Conservation (phyloP, 441 rosid genomes). For the Theobroma grandiflorum region DNA sequence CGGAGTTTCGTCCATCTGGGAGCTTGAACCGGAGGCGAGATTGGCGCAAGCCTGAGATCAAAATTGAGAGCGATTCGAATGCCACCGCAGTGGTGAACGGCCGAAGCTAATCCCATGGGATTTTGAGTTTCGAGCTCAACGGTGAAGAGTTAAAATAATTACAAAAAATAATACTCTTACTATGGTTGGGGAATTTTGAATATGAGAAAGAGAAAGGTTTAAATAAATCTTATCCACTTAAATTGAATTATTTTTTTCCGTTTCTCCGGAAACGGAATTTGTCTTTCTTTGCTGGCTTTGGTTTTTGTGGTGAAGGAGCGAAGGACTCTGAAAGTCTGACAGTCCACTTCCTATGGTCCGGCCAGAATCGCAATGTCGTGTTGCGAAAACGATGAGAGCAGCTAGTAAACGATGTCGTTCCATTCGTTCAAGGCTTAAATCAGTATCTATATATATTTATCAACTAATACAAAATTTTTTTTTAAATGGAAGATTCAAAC, state of each 20-base stretch:
- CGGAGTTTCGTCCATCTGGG: conserved; percentile 45
- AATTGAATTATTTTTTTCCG: not conserved
- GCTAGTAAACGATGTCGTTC: not conserved
- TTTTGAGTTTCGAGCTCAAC: not conserved
- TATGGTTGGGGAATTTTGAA: not conserved
- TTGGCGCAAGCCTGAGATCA: conserved; percentile 39
- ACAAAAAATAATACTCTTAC: too few relatives aligned
- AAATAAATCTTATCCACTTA: conserved; percentile 10
- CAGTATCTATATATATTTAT: too few relatives aligned
- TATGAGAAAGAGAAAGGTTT: not conserved
- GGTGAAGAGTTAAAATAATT: not conserved
- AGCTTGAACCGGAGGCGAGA: conserved; percentile 39
- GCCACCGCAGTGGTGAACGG: conserved; percentile 49
- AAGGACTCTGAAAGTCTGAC: not conserved
- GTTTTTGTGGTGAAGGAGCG: not conserved
- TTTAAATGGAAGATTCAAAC: too few relatives aligned
- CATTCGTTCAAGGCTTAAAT: too few relatives aligned
- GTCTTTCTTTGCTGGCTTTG: not conserved
- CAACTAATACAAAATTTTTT: too few relatives aligned
- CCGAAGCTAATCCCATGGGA: conserved; percentile 73
- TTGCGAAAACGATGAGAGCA: not conserved
- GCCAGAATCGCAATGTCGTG: not conserved
- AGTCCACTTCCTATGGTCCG: not conserved
- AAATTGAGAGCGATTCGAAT: conserved; percentile 50
- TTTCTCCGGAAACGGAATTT: not conserved